Base-by-base conservation (phyloP, 257 asterid species). In the Solanum clarkiae region DNA sequence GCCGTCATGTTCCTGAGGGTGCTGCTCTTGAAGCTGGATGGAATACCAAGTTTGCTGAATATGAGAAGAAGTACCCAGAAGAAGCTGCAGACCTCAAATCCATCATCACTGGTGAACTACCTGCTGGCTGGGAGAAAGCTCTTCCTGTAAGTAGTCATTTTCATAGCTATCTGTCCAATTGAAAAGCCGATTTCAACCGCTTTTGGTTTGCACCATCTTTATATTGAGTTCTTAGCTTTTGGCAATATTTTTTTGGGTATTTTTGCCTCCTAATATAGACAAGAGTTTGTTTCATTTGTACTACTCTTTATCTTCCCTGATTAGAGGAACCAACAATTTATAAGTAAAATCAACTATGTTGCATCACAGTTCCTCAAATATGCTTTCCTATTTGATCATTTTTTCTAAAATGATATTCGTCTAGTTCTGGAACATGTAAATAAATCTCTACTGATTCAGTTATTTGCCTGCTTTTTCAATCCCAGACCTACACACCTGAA, bases 1-100 rank as follows among this genome's bases (percentile, higher is more conserved):
- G 97, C 91, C 93, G 94, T 40, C 99, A 93, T 84, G 51, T 81
- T 81, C 88, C 98, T 8, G 90, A 87, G 22, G 99, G 99, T 60
- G 99, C 98, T 87, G 87, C 95, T 74, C 81, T 89, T 82, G 99
- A 95, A 93, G 91, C 96, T 84, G 97, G 94, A 85, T 96, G 99
- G 99, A 95, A 93, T 83, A 87, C 98, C 84, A 97, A 92, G 87
- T 95, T 93, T 86, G 93, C 96, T 9, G 98, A 92, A 82, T 97
- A 95, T 44, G 97, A 91, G 90, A 95, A 95, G 92, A 97, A 97
- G 86, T 93, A 92, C 80, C 90, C 94, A 5, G 98, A 91, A 84
- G 98, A 94, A 86, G 94, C 97, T 24, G 94, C 93, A 62, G 97
- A 93, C 84, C 89, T 94, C 87, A 94, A 93, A 86, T 91, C 95